Percentiles rank a stretch among this genome's conserved stretches.
phyloP scores from a whole-genome alignment of 2,329 filamentous ascomycete genomes.

The Mycosphaerella sp. region DNA sequence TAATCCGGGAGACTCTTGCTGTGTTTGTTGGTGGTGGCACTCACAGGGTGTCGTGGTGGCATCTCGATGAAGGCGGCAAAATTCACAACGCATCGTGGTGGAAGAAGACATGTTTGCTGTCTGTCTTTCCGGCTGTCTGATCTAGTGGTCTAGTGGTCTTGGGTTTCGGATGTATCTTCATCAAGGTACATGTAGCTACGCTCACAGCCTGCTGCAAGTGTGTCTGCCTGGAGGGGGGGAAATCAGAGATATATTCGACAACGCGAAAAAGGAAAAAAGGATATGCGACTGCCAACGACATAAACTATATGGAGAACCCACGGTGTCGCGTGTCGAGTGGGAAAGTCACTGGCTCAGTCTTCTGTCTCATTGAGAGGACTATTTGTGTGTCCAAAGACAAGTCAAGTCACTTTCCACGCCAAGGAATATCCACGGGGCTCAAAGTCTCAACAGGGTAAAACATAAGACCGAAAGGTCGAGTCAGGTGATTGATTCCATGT shows the following conservation, averaged over 20 bases:
- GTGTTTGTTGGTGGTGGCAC: neutral
- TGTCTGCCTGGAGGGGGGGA: neutral
- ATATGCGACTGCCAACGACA: neutral
- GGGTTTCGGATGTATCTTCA: neutral
- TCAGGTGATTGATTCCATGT: constrained; percentile 8
- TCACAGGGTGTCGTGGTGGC: neutral
- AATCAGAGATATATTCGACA: no score
- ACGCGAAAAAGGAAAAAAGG: neutral
- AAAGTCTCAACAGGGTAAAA: neutral
- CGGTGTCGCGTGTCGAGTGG: neutral
- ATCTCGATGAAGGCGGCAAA: constrained; percentile 4
- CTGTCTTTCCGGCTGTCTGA: no score
- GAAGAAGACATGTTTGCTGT: constrained; percentile 2
- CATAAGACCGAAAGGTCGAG: neutral
- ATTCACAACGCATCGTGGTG: constrained; percentile 1
- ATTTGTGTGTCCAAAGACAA: neutral
- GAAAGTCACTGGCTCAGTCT: neutral
- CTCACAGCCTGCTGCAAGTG: neutral
- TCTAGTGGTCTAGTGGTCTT: neutral
- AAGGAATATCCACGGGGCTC: constrained; percentile 4
- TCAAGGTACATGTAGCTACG: neutral
- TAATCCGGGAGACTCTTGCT: neutral
- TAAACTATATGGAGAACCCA: neutral
- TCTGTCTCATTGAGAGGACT: constrained; percentile 5
- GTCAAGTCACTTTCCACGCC: constrained; percentile 7